phyloP scores from a whole-genome alignment of 1,139 yeast genomes.

The Candida freyschussii region DNA sequence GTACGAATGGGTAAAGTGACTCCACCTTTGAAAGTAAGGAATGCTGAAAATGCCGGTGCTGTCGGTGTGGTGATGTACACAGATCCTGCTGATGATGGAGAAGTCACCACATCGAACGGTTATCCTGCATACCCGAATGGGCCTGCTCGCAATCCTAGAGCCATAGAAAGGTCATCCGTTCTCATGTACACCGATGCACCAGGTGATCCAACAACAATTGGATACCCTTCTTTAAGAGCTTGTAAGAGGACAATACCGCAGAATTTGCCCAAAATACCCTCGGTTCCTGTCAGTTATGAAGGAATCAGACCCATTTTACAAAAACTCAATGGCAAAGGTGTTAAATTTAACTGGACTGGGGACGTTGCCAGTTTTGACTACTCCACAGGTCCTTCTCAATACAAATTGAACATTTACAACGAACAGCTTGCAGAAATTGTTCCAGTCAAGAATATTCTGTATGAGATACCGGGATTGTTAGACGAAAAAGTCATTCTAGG shows the following conservation, averaged over 20 bases:
- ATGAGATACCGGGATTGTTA: slow-evolving; percentile 45
- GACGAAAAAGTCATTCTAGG: slow-evolving; percentile 46
- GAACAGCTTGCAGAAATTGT: slow-evolving; percentile 32
- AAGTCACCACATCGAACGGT: slow-evolving; percentile 36
- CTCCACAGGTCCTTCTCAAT: slow-evolving; percentile 36
- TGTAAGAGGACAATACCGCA: slow-evolving; percentile 34
- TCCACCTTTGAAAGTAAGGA: slow-evolving; percentile 44
- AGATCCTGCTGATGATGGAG: slow-evolving; percentile 43
- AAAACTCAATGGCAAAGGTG: slow-evolving; percentile 30
- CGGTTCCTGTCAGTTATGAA: slow-evolving; percentile 37
- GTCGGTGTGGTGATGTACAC: slow-evolving; percentile 52
- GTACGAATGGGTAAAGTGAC: slow-evolving; percentile 50
- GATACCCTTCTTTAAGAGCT: slow-evolving; percentile 35
- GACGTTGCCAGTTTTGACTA: slow-evolving; percentile 33
- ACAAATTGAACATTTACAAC: slow-evolving; percentile 27
- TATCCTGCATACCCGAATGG: slow-evolving; percentile 40
- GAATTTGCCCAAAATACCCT: slow-evolving; percentile 36
- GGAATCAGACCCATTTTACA: slow-evolving; percentile 36
- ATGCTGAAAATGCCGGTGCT: slow-evolving; percentile 53
- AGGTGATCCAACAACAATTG: slow-evolving; percentile 73
- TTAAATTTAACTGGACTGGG: slow-evolving; percentile 33
- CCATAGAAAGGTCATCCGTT: slow-evolving; percentile 53
- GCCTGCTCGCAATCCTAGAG: slow-evolving; percentile 39
- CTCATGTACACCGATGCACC: slow-evolving; percentile 55
- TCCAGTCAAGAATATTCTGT: slow-evolving; percentile 40